Evolutionary conservation across 2,329 filamentous ascomycete genomes (phyloP).

Genomic region (Aspergillus sp.): DNA sequence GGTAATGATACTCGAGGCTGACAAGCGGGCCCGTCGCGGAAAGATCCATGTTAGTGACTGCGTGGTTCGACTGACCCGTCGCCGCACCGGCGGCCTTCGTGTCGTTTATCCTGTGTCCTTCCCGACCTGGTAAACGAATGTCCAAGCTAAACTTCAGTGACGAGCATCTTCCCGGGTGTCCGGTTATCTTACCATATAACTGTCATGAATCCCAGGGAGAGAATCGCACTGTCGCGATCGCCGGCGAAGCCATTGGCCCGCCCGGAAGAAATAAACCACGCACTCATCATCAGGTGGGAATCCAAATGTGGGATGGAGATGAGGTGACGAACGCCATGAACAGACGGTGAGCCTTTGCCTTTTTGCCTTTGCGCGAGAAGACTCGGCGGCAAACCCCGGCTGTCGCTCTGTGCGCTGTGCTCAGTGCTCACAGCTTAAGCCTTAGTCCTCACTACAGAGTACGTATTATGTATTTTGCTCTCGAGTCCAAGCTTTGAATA

Average conservation of each 20-base stretch:
- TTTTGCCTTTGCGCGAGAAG: neutral
- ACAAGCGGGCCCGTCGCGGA: neutral
- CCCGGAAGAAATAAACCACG: constrained; percentile 2
- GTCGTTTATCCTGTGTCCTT: neutral
- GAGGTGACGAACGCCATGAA: neutral
- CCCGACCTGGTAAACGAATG: neutral
- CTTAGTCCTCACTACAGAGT: neutral
- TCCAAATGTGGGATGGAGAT: neutral
- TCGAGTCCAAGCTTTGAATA: neutral
- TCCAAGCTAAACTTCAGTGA: neutral
- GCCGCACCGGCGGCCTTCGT: neutral
- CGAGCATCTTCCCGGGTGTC: neutral
- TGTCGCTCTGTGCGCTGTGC: neutral
- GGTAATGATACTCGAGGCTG: neutral
- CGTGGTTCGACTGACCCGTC: neutral
- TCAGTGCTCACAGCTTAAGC: neutral
- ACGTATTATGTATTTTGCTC: neutral
- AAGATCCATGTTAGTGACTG: neutral
- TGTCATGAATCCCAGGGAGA: neutral
- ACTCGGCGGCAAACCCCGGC: too few species aligned
- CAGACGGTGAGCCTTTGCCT: constrained; percentile 2
- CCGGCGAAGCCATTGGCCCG: neutral
- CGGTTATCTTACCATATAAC: neutral
- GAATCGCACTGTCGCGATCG: neutral
- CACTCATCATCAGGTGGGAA: neutral